phyloP scores from a whole-genome alignment of 2,329 filamentous ascomycete genomes.

The Colletotrichum tanaceti region DNA sequence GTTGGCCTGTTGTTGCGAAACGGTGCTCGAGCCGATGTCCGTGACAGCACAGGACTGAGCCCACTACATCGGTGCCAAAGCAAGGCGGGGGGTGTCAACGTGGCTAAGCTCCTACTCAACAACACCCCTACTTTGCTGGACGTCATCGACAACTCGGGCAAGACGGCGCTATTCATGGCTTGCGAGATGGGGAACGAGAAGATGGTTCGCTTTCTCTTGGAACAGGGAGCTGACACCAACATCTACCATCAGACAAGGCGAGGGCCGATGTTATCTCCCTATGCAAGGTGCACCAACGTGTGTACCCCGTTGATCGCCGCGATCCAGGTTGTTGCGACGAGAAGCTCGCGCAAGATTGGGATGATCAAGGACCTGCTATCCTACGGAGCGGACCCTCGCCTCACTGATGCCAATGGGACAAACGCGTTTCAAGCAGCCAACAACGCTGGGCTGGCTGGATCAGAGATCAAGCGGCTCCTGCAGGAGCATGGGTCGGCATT shows the following conservation, averaged over 20 bases:
- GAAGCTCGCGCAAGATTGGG: constrained; percentile 42
- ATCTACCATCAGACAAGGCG: constrained; percentile 41
- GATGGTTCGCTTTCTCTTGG: constrained; percentile 46
- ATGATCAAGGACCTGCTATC: constrained; percentile 44
- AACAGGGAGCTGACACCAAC: constrained; percentile 43
- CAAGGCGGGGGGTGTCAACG: constrained; percentile 42
- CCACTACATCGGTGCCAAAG: constrained; percentile 47
- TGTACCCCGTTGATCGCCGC: constrained; percentile 45
- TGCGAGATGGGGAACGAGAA: constrained; percentile 46
- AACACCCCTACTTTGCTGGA: constrained; percentile 41
- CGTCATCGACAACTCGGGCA: constrained; percentile 43
- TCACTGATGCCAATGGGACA: constrained; percentile 36
- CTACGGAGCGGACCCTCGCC: constrained; percentile 42
- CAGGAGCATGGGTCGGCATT: constrained; percentile 13
- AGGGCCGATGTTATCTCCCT: not conserved
- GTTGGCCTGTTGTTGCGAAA: constrained; percentile 46
- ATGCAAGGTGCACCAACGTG: constrained; percentile 18
- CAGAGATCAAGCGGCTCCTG: constrained; percentile 36
- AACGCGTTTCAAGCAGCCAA: constrained; percentile 38
- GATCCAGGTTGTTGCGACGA: constrained; percentile 44
- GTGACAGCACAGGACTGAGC: constrained; percentile 43
- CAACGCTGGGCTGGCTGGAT: constrained; percentile 33
- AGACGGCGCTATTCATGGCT: constrained; percentile 48
- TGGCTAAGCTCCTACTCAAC: constrained; percentile 45
- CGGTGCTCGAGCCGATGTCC: constrained; percentile 44